Evolutionary conservation across 208 protist genomes (phyloP), one percentile per base, ranked within the genome.

Genomic region (Crithidia thermophila): DNA sequence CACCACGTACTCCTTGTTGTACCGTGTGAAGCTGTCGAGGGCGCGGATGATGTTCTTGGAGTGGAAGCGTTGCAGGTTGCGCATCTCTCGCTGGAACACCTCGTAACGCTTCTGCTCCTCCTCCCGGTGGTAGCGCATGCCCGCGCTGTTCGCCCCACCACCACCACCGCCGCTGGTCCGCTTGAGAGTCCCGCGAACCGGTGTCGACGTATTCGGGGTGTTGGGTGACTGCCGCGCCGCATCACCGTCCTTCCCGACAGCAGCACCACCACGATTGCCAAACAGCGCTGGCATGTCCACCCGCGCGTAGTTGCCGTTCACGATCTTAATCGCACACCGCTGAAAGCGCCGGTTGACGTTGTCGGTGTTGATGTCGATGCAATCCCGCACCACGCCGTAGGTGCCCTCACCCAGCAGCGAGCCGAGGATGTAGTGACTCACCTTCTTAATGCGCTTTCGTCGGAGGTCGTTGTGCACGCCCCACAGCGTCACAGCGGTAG

Each of bases 51-150:
- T 77, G 72, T 92, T 82, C 43, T 73, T 76, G 60, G 69, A 79
- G 58, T 93, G 87, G 66, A 94, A 95, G 31, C 90, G 81, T 52
- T 95, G 87, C n/a, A 95, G 68, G 56, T 94, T 92, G 31, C 64
- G 59, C 37, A 84, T 66, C 59, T 95, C 87, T 28, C 75, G 78
- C 40, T 80, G 65, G 27, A 86, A 71, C 0, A 49, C 49, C 7
- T 75, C 60, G 11, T 66, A 73, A 13, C 40, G 72, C 40, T 25
- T 23, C 45, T 59, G 30, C n/a, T 71, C 59, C 42, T 67, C 62
- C 42, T 65, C 75, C 20, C 66, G 65, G 6, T 53, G 70, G 37
- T 77, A 67, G 7, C 52, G 56, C 16, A 60, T 39, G 53, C 57
- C n/a, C n/a, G n/a, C n/a, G n/a, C n/a, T n/a, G n/a, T n/a, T n/a